Percentiles rank a stretch among this genome's conserved stretches.
These are phyloP conservation scores for Entonaema liquescens DNA, from an alignment of 495 filamentous ascomycete genomes.

Conservation along the genomic window DNA sequence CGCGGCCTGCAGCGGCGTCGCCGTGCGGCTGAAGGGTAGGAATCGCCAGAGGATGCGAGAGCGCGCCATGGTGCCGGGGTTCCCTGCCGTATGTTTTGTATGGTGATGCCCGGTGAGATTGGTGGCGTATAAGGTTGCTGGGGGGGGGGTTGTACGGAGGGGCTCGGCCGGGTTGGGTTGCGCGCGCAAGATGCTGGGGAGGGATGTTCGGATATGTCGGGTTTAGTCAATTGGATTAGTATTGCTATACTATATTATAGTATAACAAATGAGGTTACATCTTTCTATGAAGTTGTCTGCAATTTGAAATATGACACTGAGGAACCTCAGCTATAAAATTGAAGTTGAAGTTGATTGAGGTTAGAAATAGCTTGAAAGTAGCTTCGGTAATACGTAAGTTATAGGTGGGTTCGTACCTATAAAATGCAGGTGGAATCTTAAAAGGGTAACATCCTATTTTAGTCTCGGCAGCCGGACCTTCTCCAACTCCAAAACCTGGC, in stretches of 20 bases:
- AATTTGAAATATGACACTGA: slow-evolving; percentile 12
- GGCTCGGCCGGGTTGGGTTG: slow-evolving; percentile 11
- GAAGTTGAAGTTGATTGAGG: slow-evolving; percentile 5
- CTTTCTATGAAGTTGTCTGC: slow-evolving; percentile 8
- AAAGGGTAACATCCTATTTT: slow-evolving; percentile 17
- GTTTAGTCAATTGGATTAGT: slow-evolving; percentile 10
- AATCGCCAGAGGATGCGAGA: slow-evolving; percentile 50
- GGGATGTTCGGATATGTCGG: slow-evolving; percentile 15
- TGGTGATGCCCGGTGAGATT: background rate
- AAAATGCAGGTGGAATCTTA: background rate
- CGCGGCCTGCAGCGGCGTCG: slow-evolving; percentile 75
- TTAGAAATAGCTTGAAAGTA: no score
- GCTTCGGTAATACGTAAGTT: background rate
- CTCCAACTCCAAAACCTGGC: slow-evolving; percentile 20
- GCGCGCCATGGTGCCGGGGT: slow-evolving; percentile 22
- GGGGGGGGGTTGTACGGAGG: slow-evolving; percentile 21
- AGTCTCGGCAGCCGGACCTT: slow-evolving; percentile 25
- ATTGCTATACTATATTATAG: slow-evolving; percentile 15
- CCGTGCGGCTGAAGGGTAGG: slow-evolving; percentile 64
- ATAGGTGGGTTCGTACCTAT: background rate
- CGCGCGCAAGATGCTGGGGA: background rate
- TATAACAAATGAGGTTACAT: slow-evolving; percentile 28
- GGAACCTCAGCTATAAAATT: slow-evolving; percentile 7
- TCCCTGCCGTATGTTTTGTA: background rate
- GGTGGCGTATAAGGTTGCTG: slow-evolving; percentile 3